A percentile compares a stretch with the other conserved stretches of the same genome.
Conservation (phyloP, 2,329 filamentous ascomycete species). For the Pseudocercospora macadamiae region DNA sequence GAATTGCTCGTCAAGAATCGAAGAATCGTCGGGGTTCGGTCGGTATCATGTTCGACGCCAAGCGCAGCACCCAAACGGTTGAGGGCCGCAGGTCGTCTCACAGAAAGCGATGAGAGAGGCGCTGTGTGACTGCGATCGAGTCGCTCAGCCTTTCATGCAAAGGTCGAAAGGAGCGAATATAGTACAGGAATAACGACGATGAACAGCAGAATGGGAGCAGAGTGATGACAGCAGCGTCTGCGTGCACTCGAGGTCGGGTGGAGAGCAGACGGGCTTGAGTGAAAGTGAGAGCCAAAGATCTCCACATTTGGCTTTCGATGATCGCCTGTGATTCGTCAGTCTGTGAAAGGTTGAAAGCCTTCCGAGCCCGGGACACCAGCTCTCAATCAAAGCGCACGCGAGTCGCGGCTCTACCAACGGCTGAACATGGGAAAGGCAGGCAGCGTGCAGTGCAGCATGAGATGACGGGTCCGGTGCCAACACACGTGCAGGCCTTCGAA, state of each 20-base stretch:
- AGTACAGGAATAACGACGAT: background rate
- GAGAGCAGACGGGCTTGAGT: background rate
- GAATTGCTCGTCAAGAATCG: slow-evolving; percentile 21
- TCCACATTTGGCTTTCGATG: background rate
- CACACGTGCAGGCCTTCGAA: background rate
- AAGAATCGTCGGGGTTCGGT: slow-evolving; percentile 17
- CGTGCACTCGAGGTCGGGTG: background rate
- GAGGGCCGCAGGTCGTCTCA: background rate
- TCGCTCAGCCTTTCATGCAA: background rate
- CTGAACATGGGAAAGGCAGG: background rate
- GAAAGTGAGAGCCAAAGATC: background rate
- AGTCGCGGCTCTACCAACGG: background rate
- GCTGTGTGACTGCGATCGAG: slow-evolving; percentile 3
- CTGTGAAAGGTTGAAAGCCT: background rate
- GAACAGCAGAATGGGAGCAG: background rate
- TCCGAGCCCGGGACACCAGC: slow-evolving; percentile 2
- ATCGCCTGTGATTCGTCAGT: background rate
- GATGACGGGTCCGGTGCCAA: background rate
- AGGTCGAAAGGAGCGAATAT: background rate
- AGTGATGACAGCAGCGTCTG: background rate
- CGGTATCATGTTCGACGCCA: slow-evolving; percentile 28
- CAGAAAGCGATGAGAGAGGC: slow-evolving; percentile 4
- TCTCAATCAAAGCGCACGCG: slow-evolving; percentile 1
- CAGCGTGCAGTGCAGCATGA: background rate
- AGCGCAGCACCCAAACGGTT: slow-evolving; percentile 2